Conservation (phyloP, 2,329 filamentous ascomycete species). For the Tolypocladium pustulatum region DNA sequence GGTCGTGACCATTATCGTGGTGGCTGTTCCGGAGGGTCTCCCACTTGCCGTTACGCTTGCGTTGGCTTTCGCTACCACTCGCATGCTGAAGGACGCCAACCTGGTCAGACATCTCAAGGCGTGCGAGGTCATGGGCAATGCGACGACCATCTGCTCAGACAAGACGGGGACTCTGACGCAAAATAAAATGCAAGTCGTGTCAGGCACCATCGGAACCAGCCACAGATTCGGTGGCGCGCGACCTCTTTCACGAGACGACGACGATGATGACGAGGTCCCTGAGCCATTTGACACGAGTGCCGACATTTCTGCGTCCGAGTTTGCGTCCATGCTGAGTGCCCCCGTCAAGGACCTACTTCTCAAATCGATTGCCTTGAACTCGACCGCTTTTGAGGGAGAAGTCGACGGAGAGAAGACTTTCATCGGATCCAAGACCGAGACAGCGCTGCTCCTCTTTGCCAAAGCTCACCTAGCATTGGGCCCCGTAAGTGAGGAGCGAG, state of each 20-base stretch:
- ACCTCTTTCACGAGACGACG: constrained; percentile 11
- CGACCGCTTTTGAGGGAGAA: constrained; percentile 67
- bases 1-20: constrained; percentile 69
- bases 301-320: constrained; percentile 34
- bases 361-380: constrained; percentile 54
- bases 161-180: constrained; percentile 59
- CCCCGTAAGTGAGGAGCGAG: constrained; percentile 52
- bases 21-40: constrained; percentile 68
- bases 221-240: constrained; percentile 41
- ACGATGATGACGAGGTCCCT: constrained; percentile 10
- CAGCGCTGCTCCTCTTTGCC: constrained; percentile 60
- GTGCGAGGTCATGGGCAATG: constrained; percentile 75
- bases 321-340: constrained; percentile 32
- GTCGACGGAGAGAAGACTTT: constrained; percentile 56
- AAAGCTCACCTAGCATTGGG: constrained; percentile 58
- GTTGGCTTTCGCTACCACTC: constrained; percentile 64
- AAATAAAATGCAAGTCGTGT: constrained; percentile 59
- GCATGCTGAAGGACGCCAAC: constrained; percentile 71
- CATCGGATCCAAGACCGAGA: constrained; percentile 71
- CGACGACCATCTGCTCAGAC: constrained; percentile 59
- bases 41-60: constrained; percentile 70
- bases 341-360: constrained; percentile 42
- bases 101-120: constrained; percentile 66
- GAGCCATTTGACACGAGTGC: constrained; percentile 14
- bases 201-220: constrained; percentile 45